Evolutionary conservation across 306 rosid genomes (phyloP), one percentile per base, ranked within the genome.

Genomic region (Begonia fuchsioides): DNA sequence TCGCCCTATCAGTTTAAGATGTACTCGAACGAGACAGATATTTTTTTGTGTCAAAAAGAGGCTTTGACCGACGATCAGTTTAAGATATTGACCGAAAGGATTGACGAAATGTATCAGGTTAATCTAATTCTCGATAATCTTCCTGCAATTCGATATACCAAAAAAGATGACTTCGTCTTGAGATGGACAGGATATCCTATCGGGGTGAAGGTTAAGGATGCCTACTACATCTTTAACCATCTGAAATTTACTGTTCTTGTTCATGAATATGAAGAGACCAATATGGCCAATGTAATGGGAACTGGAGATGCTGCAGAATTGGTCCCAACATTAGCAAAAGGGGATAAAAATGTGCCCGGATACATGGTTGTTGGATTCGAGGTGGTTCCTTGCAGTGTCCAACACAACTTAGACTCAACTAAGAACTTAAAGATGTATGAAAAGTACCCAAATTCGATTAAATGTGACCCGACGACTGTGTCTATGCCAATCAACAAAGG

Each of bases 361-460:
- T 87, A 78, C 71, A 87, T 87, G 83, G 94, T 87, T 60, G 96
- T 87, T 13, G 96, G 96, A 59, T 87, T 87, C 74, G 96, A 87
- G 78, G 94, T 87, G 41, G 62, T 80, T 43, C 96, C 96, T 59
- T 87, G 96, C 74, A 87, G 87, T 57, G 43, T 71, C 38, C 14
- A 51, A 72, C 87, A 75, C 57, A 74, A 76, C 41, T 72, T 56
- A 2, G 79, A 75, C 26, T 59, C 70, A 0, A 82, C 48, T 69
- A 83, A 83, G 53, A 69, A 67, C 8, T 51, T 61, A 63, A 71
- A 87, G 3, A 73, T 65, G 69, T 78, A 77, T 49, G 59, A 47
- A 3, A 83, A 76, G 44, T 79, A 72, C 63, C 85, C 87, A 2
- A 54, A 68, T 0, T 58, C 72, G 2, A 58, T 87, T 35, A 68